phyloP scores from a whole-genome alignment of 2,329 filamentous ascomycete species.

The Colletotrichum higginsianum region DNA sequence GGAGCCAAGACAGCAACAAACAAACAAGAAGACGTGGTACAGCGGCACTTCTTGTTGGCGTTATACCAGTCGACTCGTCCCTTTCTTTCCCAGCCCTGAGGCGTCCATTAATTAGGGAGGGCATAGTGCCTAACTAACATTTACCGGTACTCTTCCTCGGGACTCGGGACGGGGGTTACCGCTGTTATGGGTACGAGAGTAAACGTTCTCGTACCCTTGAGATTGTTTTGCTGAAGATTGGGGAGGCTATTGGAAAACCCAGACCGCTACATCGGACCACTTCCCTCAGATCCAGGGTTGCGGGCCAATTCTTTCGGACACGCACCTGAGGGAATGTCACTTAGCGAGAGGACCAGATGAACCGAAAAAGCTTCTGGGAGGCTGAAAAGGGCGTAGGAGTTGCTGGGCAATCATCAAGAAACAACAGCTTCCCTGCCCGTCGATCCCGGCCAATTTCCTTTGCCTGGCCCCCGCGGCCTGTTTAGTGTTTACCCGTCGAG shows the following conservation, averaged over 20 bases:
- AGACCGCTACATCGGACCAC: constrained; percentile 16
- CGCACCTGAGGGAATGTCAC: constrained; percentile 1
- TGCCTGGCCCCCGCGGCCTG: constrained; percentile 10
- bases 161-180: too few relatives aligned
- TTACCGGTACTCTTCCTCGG: too few relatives aligned
- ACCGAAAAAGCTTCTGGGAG: constrained; percentile 30
- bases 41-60: constrained; percentile 1
- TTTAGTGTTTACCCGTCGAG: neutral
- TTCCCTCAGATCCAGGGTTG: neutral
- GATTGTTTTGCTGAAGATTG: neutral
- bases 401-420: constrained; percentile 37
- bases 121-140: too few relatives aligned
- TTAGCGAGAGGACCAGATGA: constrained; percentile 21
- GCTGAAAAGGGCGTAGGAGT: constrained; percentile 26
- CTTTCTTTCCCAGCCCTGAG: too few relatives aligned
- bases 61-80: too few relatives aligned
- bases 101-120: neutral
- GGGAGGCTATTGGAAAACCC: constrained; percentile 13
- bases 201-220: constrained; percentile 3
- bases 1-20: constrained; percentile 20
- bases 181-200: neutral
- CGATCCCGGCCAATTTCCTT: constrained; percentile 40
- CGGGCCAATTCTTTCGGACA: neutral
- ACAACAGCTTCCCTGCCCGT: constrained; percentile 36
- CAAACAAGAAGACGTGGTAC: constrained; percentile 11